These are phyloP conservation scores for Carex pumila DNA, from an alignment of 176 grass and related monocot genomes.

Conservation along the genomic window DNA sequence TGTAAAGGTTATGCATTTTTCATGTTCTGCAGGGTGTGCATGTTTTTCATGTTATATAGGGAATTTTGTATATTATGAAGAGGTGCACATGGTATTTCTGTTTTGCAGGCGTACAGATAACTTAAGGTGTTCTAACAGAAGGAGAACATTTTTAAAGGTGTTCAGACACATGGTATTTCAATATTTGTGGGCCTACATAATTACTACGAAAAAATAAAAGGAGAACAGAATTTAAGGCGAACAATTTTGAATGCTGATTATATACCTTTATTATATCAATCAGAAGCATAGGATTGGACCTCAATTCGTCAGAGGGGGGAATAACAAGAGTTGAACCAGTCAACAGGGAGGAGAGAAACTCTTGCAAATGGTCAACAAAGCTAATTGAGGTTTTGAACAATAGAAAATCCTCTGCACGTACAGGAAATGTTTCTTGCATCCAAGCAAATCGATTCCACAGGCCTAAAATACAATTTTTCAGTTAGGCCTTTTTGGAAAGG, in stretches of 20 bases:
- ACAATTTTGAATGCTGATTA: background rate
- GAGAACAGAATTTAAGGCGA: background rate
- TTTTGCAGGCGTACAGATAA: background rate
- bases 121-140: too few species aligned
- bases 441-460: slow-evolving; percentile 80
- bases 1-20: background rate
- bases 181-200: background rate
- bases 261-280: slow-evolving; percentile 67
- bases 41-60: background rate
- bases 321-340: slow-evolving; percentile 65
- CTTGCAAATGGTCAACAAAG: slow-evolving; percentile 92
- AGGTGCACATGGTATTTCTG: background rate
- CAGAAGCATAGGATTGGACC: slow-evolving; percentile 56
- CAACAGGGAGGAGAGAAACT: slow-evolving; percentile 75
- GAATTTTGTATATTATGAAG: background rate
- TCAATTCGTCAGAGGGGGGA: slow-evolving; percentile 53
- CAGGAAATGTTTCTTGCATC: slow-evolving; percentile 71
- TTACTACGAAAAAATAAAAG: background rate
- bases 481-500: background rate
- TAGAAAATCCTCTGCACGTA: slow-evolving; percentile 48
- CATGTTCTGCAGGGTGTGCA: background rate
- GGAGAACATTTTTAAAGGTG: too few species aligned
- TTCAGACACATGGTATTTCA: background rate
- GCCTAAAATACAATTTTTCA: slow-evolving; percentile 33
- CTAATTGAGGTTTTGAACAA: slow-evolving; percentile 88